Evolutionary conservation across 2,329 filamentous ascomycete genomes (phyloP).

Genomic region (Exophiala sp.): DNA sequence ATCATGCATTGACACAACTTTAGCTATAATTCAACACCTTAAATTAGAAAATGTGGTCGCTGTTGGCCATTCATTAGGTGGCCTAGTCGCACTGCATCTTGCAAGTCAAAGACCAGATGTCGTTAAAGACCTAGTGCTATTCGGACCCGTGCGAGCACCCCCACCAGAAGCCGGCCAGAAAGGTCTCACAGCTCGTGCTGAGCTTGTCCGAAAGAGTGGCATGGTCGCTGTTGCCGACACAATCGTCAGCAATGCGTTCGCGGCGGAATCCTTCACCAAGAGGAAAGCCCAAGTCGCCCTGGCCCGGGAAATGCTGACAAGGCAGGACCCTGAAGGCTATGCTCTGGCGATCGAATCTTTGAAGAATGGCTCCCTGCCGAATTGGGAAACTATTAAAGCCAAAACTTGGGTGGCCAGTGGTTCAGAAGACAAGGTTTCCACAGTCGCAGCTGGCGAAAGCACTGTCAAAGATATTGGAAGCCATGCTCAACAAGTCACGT

Average conservation of each 20-base stretch:
- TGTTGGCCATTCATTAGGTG: conserved; percentile 49
- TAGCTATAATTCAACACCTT: conserved; percentile 6
- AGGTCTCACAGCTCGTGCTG: conserved; percentile 36
- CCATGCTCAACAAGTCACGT: conserved; percentile 5
- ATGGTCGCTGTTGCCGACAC: conserved; percentile 41
- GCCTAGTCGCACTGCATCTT: conserved; percentile 46
- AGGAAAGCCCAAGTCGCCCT: conserved; percentile 2
- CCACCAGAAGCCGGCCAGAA: conserved; percentile 34
- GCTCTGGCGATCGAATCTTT: conserved; percentile 52
- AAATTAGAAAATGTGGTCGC: conserved; percentile 36
- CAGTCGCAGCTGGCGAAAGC: conserved; percentile 35
- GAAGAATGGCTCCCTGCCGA: conserved; percentile 28
- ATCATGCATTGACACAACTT: background rate
- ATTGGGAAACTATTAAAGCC: conserved; percentile 27
- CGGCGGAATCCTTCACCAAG: conserved; percentile 3
- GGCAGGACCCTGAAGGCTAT: conserved; percentile 51
- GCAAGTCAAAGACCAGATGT: conserved; percentile 38
- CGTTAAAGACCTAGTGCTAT: conserved; percentile 44
- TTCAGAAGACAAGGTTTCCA: conserved; percentile 43
- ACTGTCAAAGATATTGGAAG: conserved; percentile 25
- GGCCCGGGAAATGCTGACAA: conserved; percentile 7
- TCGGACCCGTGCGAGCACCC: conserved; percentile 47
- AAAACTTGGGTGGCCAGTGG: conserved; percentile 44
- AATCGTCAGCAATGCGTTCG: conserved; percentile 30
- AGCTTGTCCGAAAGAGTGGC: conserved; percentile 41